Evolutionary conservation across 306 rosid species (phyloP).

Genomic region (Cucumis melo): DNA sequence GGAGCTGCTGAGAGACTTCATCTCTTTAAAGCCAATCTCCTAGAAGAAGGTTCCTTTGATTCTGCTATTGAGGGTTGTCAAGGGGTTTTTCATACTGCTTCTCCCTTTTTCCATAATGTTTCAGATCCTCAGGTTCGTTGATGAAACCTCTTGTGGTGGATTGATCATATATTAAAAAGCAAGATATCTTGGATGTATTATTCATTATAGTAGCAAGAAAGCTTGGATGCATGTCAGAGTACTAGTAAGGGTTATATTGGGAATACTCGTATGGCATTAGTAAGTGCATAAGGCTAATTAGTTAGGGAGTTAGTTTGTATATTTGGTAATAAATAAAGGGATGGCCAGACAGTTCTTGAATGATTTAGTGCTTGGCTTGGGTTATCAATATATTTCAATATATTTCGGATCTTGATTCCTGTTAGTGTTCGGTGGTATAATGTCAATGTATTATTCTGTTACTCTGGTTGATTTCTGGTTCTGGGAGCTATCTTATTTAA

Average conservation of each 20-base stretch:
- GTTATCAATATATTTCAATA: no score
- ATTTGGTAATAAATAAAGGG: no score
- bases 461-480: background rate
- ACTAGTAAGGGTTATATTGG: no score
- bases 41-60: slow-evolving; percentile 20
- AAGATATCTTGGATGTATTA: background rate
- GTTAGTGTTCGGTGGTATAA: no score
- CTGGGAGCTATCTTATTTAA: background rate
- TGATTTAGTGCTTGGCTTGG: no score
- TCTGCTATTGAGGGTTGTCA: slow-evolving; percentile 14
- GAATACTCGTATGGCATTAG: no score
- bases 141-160: background rate
- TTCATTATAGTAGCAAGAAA: background rate
- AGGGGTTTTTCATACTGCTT: slow-evolving; percentile 27
- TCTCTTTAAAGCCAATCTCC: slow-evolving; percentile 17
- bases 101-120: slow-evolving; percentile 6
- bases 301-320: no score
- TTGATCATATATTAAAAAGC: background rate
- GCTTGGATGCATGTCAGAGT: no score
- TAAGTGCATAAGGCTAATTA: no score
- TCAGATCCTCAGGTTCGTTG: slow-evolving; percentile 18
- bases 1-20: slow-evolving; percentile 24
- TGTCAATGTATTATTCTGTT: background rate
- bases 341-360: no score
- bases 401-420: no score